Evolutionary conservation across 1,139 yeast species (phyloP).

Genomic region (Scheffersomyces lignicola): DNA sequence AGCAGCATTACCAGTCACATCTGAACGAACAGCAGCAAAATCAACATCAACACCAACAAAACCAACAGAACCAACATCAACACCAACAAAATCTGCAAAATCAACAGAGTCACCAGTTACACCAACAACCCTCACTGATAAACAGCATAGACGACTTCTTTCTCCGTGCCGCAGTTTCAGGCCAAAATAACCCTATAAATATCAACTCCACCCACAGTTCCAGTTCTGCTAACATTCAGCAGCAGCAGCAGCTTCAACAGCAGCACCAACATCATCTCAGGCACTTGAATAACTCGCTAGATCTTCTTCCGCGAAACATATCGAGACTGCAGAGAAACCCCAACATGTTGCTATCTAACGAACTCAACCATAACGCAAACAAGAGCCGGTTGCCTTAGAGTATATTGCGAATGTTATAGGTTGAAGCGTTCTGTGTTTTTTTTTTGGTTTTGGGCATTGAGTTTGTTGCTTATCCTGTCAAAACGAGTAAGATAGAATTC

Average conservation of each 20-base stretch:
- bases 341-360: conserved; percentile 1
- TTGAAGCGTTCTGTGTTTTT: too few species aligned
- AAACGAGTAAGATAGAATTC: too few species aligned
- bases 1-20: background rate
- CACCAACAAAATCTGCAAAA: background rate
- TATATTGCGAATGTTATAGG: too few species aligned
- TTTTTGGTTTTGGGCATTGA: too few species aligned
- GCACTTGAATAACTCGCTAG: background rate
- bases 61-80: conserved; percentile 2
- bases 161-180: background rate
- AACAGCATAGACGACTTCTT: background rate
- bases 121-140: background rate
- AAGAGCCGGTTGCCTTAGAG: conserved; percentile 1
- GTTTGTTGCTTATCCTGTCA: too few species aligned
- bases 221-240: too few species aligned
- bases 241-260: conserved; percentile 2
- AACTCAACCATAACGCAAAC: background rate
- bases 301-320: background rate
- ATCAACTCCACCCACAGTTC: background rate
- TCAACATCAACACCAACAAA: conserved; percentile 3
- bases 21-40: conserved; percentile 3
- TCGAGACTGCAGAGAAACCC: conserved; percentile 1
- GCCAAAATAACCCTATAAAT: background rate
- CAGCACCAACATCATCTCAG: background rate
- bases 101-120: background rate